phyloP scores from a whole-genome alignment of 257 asterid species.

The Cynanchum wilfordii region DNA sequence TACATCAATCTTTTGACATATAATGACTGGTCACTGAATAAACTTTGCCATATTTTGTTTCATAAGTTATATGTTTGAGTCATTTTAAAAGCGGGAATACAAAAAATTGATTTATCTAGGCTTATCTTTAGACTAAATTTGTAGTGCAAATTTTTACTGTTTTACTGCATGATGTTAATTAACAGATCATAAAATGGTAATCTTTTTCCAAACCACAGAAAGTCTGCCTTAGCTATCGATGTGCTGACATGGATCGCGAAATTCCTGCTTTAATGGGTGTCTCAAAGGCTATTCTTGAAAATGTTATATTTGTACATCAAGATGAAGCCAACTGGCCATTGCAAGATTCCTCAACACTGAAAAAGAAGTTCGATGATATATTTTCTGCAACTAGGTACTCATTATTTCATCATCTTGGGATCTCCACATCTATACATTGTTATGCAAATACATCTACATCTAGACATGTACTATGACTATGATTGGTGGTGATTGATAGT shows the following conservation, averaged over 20 bases:
- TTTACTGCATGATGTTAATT: neutral
- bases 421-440: neutral
- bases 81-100: neutral
- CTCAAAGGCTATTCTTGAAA: constrained; percentile 94
- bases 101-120: neutral
- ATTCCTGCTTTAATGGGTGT: constrained; percentile 99
- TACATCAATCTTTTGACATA: neutral
- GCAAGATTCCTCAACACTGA: constrained; percentile 86
- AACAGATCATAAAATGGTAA: neutral
- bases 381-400: constrained; percentile 93
- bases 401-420: constrained; percentile 7
- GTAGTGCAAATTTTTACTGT: neutral
- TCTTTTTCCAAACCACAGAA: constrained; percentile 55
- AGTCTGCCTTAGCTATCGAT: constrained; percentile 94
- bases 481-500: neutral
- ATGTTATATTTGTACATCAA: constrained; percentile 96
- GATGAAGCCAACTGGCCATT: constrained; percentile 99
- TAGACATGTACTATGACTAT: neutral
- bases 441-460: neutral
- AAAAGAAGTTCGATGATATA: constrained; percentile 94
- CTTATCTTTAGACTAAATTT: neutral
- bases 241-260: constrained; percentile 99
- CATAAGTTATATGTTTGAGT: neutral
- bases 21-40: neutral
- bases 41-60: neutral